A percentile compares a stretch with the other conserved stretches of the same genome.
phyloP scores from a whole-genome alignment of 768 basidiomycete species.

The Kwoniella heveanensis region DNA sequence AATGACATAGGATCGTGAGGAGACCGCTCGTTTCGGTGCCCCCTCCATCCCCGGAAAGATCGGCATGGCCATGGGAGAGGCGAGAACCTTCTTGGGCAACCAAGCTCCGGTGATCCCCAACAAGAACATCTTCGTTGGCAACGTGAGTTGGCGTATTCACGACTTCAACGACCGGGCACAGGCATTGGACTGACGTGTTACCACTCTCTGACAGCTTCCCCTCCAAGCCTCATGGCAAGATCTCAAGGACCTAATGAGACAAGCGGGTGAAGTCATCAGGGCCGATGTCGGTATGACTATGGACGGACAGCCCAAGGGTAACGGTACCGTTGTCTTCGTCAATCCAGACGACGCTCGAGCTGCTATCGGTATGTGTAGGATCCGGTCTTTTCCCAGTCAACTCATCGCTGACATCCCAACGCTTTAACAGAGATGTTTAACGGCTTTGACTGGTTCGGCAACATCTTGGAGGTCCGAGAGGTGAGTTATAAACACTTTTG shows the following conservation, averaged over 20 bases:
- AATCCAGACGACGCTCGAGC: slow-evolving; percentile 85
- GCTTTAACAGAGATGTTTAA: slow-evolving; percentile 79
- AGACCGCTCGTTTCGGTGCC: slow-evolving; percentile 90
- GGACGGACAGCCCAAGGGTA: slow-evolving; percentile 92
- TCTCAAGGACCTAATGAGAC: slow-evolving; percentile 93
- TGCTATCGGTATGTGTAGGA: slow-evolving; percentile 73
- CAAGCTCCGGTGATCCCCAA: slow-evolving; percentile 26
- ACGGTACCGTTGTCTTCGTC: slow-evolving; percentile 96
- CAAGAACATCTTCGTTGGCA: slow-evolving; percentile 89
- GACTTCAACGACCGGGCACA: not conserved
- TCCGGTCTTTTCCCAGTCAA: not conserved
- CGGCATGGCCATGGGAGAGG: slow-evolving; percentile 86
- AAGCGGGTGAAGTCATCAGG: slow-evolving; percentile 90
- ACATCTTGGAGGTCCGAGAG: slow-evolving; percentile 92
- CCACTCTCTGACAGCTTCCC: slow-evolving; percentile 66
- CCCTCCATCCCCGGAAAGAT: slow-evolving; percentile 95
- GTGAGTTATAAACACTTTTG: slow-evolving; percentile 57
- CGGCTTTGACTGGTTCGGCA: slow-evolving; percentile 96
- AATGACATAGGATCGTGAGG: slow-evolving; percentile 80
- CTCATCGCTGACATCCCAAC: not conserved
- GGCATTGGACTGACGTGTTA: not conserved
- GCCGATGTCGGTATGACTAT: slow-evolving; percentile 87
- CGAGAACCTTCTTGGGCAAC: slow-evolving; percentile 38
- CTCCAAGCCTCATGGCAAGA: slow-evolving; percentile 99
- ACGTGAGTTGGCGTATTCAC: slow-evolving; percentile 61